Evolutionary conservation across 2,329 filamentous ascomycete genomes (phyloP).

Genomic region (Pseudogymnoascus sp.): DNA sequence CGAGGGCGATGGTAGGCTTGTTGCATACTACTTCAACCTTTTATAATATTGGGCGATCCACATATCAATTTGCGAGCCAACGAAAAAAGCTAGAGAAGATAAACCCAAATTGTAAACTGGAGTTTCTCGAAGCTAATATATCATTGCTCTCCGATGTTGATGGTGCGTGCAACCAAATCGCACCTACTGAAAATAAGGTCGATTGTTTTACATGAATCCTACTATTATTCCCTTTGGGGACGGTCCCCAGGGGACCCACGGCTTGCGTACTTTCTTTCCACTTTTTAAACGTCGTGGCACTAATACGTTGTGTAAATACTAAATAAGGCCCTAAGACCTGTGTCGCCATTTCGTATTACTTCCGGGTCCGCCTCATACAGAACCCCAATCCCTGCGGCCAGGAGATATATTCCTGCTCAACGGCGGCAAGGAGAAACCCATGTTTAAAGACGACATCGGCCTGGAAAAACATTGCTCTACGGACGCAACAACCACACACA

Average conservation of each 20-base stretch:
- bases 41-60: neutral
- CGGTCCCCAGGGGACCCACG: constrained; percentile 22
- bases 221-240: constrained; percentile 30
- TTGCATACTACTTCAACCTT: constrained; percentile 10
- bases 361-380: constrained; percentile 45
- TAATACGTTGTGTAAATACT: constrained; percentile 37
- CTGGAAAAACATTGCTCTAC: constrained; percentile 29
- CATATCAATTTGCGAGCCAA: constrained; percentile 10
- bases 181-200: constrained; percentile 34
- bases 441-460: constrained; percentile 38
- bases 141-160: constrained; percentile 44
- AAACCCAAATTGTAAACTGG: constrained; percentile 37
- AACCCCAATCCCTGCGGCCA: constrained; percentile 36
- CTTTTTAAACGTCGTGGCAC: constrained; percentile 13
- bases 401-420: constrained; percentile 47
- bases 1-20: constrained; percentile 13
- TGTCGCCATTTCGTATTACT: constrained; percentile 46
- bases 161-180: constrained; percentile 37
- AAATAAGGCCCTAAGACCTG: constrained; percentile 46
- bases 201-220: constrained; percentile 40
- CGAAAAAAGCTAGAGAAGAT: constrained; percentile 34
- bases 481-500: constrained; percentile 36
- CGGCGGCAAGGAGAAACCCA: constrained; percentile 43
- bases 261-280: constrained; percentile 17
- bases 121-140: constrained; percentile 42